phyloP scores from a whole-genome alignment of 371 early-diverging fungal genomes.

The Batkoa obscura region DNA sequence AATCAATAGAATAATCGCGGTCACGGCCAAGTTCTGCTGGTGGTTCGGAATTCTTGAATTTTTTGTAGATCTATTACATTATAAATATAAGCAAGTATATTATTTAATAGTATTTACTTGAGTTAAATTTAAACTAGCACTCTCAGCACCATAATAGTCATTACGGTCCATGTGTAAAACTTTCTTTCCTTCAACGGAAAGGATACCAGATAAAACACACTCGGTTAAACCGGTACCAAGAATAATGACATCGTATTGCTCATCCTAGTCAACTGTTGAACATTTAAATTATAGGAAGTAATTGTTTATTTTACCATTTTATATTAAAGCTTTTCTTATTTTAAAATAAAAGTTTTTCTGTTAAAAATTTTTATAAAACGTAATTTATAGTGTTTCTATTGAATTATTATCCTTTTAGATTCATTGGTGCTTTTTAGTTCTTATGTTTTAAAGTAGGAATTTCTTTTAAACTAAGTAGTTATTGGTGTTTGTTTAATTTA shows the following conservation, averaged over 20 bases:
- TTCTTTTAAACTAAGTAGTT: no score
- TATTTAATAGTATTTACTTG: constrained; percentile 31
- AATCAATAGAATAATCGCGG: constrained; percentile 93
- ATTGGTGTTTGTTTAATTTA: no score
- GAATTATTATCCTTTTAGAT: no score
- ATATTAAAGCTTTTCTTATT: no score
- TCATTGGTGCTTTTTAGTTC: no score
- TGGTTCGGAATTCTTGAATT: constrained; percentile 56
- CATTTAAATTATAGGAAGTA: no score
- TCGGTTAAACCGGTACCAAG: constrained; percentile 99
- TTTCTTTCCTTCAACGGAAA: constrained; percentile 96
- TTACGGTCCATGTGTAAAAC: constrained; percentile 97
- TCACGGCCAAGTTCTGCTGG: constrained; percentile 59
- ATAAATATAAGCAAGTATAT: neutral
- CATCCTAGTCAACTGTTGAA: constrained; percentile 31
- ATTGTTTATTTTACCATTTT: no score
- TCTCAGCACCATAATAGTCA: constrained; percentile 96
- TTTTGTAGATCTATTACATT: constrained; percentile 48
- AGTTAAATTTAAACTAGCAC: constrained; percentile 80
- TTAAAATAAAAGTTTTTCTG: no score
- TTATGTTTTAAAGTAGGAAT: no score
- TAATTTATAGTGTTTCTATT: no score
- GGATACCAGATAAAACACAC: constrained; percentile 95
- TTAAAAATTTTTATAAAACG: no score
- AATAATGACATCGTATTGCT: constrained; percentile 87